A percentile compares a stretch with the other conserved stretches of the same genome.
Conservation (phyloP, 345 rosid genomes). For the Moringa oleifera region DNA sequence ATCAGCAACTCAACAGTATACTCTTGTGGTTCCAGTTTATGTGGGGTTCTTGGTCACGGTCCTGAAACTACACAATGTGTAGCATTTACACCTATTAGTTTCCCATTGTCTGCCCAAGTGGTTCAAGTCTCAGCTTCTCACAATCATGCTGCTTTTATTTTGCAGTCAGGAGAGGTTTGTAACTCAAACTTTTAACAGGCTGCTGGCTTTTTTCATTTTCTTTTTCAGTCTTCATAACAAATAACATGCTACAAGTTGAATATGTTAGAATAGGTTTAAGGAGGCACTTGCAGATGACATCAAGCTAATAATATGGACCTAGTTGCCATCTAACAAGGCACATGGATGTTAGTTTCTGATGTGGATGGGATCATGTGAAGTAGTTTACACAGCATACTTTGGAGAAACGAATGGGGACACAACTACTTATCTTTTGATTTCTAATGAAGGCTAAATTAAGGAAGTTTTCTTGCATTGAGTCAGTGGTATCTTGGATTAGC, state of each 20-base stretch:
- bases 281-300: not conserved
- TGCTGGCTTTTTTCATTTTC: not conserved
- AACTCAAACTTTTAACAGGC: not conserved
- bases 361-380: not conserved
- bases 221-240: not conserved
- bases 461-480: too few species aligned
- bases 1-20: slow-evolving; percentile 78
- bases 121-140: slow-evolving; percentile 89
- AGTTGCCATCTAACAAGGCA: not conserved
- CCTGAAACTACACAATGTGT: slow-evolving; percentile 89
- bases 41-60: slow-evolving; percentile 93
- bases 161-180: slow-evolving; percentile 89
- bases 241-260: not conserved
- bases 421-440: too few species aligned
- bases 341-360: not conserved
- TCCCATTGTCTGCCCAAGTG: slow-evolving; percentile 55
- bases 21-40: slow-evolving; percentile 88
- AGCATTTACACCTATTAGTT: slow-evolving; percentile 64
- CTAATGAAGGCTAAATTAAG: too few species aligned
- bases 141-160: slow-evolving; percentile 82
- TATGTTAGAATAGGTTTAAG: too few species aligned
- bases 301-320: not conserved
- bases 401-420: too few species aligned
- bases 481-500: too few species aligned
- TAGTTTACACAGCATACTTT: not conserved